These are phyloP conservation scores for Cladosporium velox DNA, from an alignment of 2,329 filamentous ascomycete species.

Conservation along the genomic window DNA sequence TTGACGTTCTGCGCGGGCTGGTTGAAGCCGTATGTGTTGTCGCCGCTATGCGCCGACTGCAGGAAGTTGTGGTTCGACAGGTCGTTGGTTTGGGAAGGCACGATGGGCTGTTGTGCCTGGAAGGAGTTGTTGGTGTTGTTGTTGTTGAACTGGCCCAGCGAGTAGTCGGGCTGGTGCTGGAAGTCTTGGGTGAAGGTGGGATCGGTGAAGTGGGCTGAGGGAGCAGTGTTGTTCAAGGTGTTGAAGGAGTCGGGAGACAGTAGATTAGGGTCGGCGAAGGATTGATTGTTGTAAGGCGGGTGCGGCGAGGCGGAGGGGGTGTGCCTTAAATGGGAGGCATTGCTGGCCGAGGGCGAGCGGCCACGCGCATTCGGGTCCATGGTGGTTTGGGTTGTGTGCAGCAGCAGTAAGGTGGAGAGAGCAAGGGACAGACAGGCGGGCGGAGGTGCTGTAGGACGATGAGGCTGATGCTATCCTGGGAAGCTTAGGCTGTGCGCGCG, in stretches of 20 bases:
- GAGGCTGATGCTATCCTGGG: conserved; percentile 22
- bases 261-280: conserved; percentile 25
- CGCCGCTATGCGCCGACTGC: conserved; percentile 45
- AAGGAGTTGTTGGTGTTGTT: conserved; percentile 25
- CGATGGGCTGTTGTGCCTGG: conserved; percentile 33
- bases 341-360: conserved; percentile 33
- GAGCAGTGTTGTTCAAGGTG: conserved; percentile 33
- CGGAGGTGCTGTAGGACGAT: neutral
- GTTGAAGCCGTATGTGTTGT: conserved; percentile 51
- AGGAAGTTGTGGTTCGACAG: conserved; percentile 48
- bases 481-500: conserved; percentile 12
- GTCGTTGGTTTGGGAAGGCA: conserved; percentile 37
- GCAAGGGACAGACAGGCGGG: neutral
- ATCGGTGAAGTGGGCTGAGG: conserved; percentile 31
- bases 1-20: conserved; percentile 23
- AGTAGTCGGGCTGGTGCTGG: conserved; percentile 41
- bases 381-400: conserved; percentile 11
- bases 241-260: conserved; percentile 23
- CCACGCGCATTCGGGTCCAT: conserved; percentile 26
- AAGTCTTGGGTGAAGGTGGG: conserved; percentile 47
- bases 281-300: conserved; percentile 27
- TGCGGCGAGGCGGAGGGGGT: conserved; percentile 35
- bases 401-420: neutral
- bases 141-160: conserved; percentile 40
- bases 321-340: conserved; percentile 33